Evolutionary conservation across 441 rosid genomes (phyloP), one percentile per base, ranked within the genome.

Genomic region (Pelargonium cotyledonis): DNA sequence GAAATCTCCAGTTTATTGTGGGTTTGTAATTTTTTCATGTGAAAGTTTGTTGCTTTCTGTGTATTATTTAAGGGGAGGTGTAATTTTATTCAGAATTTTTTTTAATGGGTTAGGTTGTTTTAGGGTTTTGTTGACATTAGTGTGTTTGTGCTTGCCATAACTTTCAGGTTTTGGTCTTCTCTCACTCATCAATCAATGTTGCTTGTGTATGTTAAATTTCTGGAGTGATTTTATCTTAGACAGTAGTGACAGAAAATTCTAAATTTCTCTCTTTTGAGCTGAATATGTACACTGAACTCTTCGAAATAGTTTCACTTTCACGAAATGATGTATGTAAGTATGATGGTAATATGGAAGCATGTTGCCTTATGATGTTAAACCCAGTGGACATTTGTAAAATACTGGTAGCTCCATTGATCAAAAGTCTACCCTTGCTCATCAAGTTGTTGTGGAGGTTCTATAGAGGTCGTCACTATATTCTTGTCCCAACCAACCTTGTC

Each of bases 81-180:
- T 38, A 38, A 6, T 38, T 38, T 7, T 8, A 38, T 6, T 38
- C 41, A 0, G 41, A 38, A 38, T 6, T 38, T 38, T 38, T 38
- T 38, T 38, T 6, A 14, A 12, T 55, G 26, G 6, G 23, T 65
- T 53, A 11, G 21, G 63, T 41, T 81, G 58, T 26, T 63, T 69
- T 3, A 40, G 41, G 31, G 71, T 40, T 65, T 70, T 21, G 44
- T 69, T 69, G 71, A 70, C 67, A 10, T 6, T 38, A 38, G 41
- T 38, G 41, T 38, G 41, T 38, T 6, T 38, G 41, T 57, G 18
- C 79, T 86, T 63, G 93, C 93, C 38, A 40, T 82, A 76, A 65
- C 73, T 51, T 83, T 85, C 85, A 85, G 93, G 93, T 84, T 51
- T 57, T 66, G 35, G 69, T 47, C 41, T 61, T 58, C 64, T 58